Base-by-base conservation (phyloP, 768 basidiomycete species). In the Mycena alexandri region DNA sequence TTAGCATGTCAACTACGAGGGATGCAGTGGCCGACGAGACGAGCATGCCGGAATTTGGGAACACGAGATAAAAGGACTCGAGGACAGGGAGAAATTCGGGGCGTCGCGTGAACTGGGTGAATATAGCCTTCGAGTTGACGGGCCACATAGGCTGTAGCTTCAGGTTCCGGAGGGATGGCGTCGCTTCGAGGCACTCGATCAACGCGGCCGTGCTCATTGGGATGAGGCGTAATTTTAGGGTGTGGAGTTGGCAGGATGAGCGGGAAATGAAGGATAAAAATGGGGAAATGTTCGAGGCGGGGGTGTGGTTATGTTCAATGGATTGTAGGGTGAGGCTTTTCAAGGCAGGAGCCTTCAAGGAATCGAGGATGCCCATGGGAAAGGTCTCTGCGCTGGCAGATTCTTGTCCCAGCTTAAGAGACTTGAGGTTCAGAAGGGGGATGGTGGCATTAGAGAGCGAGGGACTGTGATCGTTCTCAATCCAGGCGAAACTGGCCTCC, bases 121-220 rank as follows among this genome's bases (percentile, higher is more conserved):
- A 51, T 5, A 61, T 9, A 6, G 34, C 9, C 12, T 48, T 50
- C 47, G 50, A 41, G 21, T 59, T 22, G 43, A 34, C 33, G 16
- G 3, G 2, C 19, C 19, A 36, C 5, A 3, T 7, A 5, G 38
- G 46, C 14, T 17, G 4, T 2, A 62, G 29, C 17, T 25, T 36
- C 8, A 62, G 36, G 16, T 52, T n/a, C 19, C 44, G 42, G 42
- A 62, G 22, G 3, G 51, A 43, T 2, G 61, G 61, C 16, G 41
- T 21, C 9, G 25, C 19, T 54, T 54, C 43, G 17, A 54, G 33
- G 22, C 41, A 53, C 19, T 33, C 22, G 38, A 62, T 34, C 19
- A 62, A n/a, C 4, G 25, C 12, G 5, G 43, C 19, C 19, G 43
- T 34, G 12, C 12, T 22, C 12, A 19, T 21, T 17, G 61, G 42